Evolutionary conservation across 192 early-diverging fungal genomes (phyloP).

Genomic region (Coemansia sp.): DNA sequence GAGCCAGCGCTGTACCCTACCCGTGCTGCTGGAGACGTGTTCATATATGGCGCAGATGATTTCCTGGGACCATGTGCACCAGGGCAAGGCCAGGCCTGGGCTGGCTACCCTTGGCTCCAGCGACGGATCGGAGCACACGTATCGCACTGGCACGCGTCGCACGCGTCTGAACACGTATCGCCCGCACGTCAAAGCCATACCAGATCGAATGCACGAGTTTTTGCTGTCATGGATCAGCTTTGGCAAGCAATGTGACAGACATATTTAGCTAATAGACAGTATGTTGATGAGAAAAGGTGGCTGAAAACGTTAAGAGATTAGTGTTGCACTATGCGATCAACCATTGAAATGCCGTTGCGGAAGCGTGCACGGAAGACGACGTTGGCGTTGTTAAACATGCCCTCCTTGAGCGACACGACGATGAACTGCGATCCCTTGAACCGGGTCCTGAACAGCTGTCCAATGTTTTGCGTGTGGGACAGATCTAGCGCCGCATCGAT

Average conservation of each 20-base stretch:
- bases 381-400: conserved; percentile 99
- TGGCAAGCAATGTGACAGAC: background rate
- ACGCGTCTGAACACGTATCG: conserved; percentile 46
- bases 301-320: background rate
- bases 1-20: background rate
- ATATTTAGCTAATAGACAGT: background rate
- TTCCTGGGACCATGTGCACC: conserved; percentile 36
- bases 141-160: conserved; percentile 27
- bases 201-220: conserved; percentile 19
- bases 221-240: conserved; percentile 15
- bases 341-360: conserved; percentile 89
- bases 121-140: conserved; percentile 14
- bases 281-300: background rate
- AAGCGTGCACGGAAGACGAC: conserved; percentile 93
- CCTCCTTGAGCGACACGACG: conserved; percentile 97
- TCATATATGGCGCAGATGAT: conserved; percentile 39
- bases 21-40: conserved; percentile 10
- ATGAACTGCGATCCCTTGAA: conserved; percentile 98
- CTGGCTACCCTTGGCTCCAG: background rate
- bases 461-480: conserved; percentile 99
- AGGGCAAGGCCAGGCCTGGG: conserved; percentile 14
- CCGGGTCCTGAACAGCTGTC: conserved; percentile 82
- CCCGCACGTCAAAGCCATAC: conserved; percentile 32
- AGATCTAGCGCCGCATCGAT: conserved; percentile 97
- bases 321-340: conserved; percentile 62